A percentile compares a stretch with the other conserved stretches of the same genome.
Evolutionary conservation across 2,329 filamentous ascomycete genomes (phyloP).

Genomic region (Fusarium sp.): DNA sequence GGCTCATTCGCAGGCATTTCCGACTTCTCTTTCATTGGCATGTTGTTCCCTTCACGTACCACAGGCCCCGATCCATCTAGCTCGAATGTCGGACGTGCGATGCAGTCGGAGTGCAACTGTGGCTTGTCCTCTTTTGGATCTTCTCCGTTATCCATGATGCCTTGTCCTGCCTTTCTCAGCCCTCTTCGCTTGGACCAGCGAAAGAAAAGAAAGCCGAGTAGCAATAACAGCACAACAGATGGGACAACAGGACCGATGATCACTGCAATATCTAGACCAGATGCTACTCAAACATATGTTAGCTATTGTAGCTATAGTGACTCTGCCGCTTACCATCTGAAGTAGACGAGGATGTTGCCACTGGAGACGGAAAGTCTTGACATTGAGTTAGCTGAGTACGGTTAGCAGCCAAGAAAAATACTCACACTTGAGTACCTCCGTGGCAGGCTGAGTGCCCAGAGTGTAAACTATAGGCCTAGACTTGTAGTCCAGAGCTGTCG

Average conservation of each 20-base stretch:
- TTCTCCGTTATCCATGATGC: not conserved
- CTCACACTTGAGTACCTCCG: not conserved
- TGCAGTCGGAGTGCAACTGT: slow-evolving; percentile 3
- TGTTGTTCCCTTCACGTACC: fast-evolving
- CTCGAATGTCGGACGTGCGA: not conserved
- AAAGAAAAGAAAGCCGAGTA: not conserved
- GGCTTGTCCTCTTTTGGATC: not conserved
- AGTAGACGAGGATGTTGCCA: fast-evolving
- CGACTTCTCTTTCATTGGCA: fast-evolving
- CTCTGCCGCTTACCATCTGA: fast-evolving
- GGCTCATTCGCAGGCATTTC: slow-evolving; percentile 12
- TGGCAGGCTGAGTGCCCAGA: not conserved
- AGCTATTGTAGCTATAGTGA: fast-evolving
- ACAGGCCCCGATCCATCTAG: not conserved
- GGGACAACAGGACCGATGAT: not conserved
- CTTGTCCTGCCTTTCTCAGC: not conserved
- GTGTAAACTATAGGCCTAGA: not conserved
- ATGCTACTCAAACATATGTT: not conserved
- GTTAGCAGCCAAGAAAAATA: fast-evolving
- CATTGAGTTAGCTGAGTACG: fast-evolving
- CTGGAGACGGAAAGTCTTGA: not conserved
- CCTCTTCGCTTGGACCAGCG: not conserved
- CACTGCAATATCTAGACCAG: not conserved
- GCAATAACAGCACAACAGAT: fast-evolving
- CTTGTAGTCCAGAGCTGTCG: not conserved